A percentile compares a stretch with the other conserved stretches of the same genome.
Conservation (phyloP, 2,329 filamentous ascomycete genomes). For the Hymenoscyphus linearis region DNA sequence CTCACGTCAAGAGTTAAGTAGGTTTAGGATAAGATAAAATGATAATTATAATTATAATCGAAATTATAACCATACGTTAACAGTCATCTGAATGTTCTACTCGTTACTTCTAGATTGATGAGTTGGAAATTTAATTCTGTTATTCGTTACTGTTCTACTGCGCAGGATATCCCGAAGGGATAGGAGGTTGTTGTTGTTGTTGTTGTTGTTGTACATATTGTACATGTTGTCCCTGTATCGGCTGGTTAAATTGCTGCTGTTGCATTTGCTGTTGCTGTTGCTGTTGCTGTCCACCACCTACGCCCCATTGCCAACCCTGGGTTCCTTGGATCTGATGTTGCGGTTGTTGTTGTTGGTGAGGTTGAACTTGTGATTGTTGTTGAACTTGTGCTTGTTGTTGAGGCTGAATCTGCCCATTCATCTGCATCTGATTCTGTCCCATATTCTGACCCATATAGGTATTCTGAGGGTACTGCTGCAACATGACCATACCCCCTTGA, state of each 20-base stretch:
- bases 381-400: too few species aligned
- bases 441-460: neutral
- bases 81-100: too few species aligned
- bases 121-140: too few species aligned
- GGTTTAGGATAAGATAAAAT: too few species aligned
- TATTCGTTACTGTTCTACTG: neutral
- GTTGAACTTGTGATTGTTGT: too few species aligned
- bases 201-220: neutral
- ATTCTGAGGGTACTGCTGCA: too few species aligned
- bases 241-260: neutral
- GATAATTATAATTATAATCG: too few species aligned
- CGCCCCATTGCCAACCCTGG: neutral
- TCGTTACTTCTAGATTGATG: too few species aligned
- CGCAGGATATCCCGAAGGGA: neutral
- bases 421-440: neutral
- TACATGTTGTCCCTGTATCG: conserved; percentile 10
- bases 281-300: neutral
- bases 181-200: neutral
- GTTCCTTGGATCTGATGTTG: neutral
- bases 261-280: neutral
- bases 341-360: neutral
- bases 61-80: too few species aligned
- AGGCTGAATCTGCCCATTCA: neutral
- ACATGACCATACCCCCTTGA: too few species aligned
- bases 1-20: too few species aligned